Conservation (phyloP, 106 monocot genomes). For the Allium fistulosum region DNA sequence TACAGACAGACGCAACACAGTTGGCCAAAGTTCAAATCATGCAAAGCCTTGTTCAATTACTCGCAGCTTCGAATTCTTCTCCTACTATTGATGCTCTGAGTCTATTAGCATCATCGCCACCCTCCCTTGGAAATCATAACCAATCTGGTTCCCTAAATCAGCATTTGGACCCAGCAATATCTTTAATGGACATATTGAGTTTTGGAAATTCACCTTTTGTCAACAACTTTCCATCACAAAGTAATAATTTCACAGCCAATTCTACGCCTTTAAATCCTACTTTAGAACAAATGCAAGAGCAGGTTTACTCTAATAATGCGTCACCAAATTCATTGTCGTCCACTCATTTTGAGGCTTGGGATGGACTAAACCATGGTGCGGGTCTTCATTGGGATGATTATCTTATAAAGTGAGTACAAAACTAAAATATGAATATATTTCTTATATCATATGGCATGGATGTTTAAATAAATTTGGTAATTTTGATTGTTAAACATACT, state of each 20-base stretch:
- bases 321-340: conserved; percentile 3
- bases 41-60: conserved; percentile 13
- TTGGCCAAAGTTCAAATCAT: conserved; percentile 14
- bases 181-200: not conserved
- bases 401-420: conserved; percentile 13
- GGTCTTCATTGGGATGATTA: conserved; percentile 25
- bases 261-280: not conserved
- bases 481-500: not conserved
- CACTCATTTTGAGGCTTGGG: conserved; percentile 12
- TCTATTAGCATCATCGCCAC: not conserved
- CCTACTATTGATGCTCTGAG: not conserved
- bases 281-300: conserved; percentile 5
- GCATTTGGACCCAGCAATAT: not conserved
- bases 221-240: not conserved
- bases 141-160: not conserved
- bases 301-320: not conserved
- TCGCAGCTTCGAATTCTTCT: not conserved
- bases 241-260: not conserved
- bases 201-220: not conserved
- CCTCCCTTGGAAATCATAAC: not conserved
- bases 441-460: not conserved
- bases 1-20: conserved; percentile 15
- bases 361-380: not conserved
- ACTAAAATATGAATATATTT: not conserved
- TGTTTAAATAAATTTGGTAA: not conserved